Evolutionary conservation across 1,139 yeast genomes (phyloP).

Genomic region (Yamadazyma buinensis): DNA sequence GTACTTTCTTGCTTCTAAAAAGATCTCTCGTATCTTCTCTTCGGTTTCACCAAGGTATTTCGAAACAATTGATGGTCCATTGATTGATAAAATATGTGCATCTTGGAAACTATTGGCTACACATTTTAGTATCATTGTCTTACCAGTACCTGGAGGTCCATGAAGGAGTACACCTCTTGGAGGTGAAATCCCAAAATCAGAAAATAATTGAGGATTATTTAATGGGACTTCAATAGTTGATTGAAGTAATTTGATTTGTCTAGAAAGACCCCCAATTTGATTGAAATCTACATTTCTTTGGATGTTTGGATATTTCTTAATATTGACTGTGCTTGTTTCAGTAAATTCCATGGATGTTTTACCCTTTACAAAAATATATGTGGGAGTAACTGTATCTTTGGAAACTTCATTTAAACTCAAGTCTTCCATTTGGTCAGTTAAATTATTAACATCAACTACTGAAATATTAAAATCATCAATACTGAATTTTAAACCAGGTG

Average conservation of each 20-base stretch:
- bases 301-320: slow-evolving; percentile 32
- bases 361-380: slow-evolving; percentile 40
- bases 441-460: slow-evolving; percentile 22
- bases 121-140: slow-evolving; percentile 81
- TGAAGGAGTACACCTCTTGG: slow-evolving; percentile 88
- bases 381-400: slow-evolving; percentile 38
- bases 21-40: slow-evolving; percentile 71
- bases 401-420: slow-evolving; percentile 18
- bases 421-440: slow-evolving; percentile 23
- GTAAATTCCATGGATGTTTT: slow-evolving; percentile 25
- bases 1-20: slow-evolving; percentile 75
- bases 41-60: slow-evolving; percentile 95
- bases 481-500: slow-evolving; percentile 46
- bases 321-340: slow-evolving; percentile 7
- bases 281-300: slow-evolving; percentile 43
- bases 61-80: slow-evolving; percentile 90
- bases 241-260: slow-evolving; percentile 58
- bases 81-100: slow-evolving; percentile 81
- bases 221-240: slow-evolving; percentile 79
- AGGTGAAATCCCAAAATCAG: slow-evolving; percentile 83
- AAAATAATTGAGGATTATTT: slow-evolving; percentile 69
- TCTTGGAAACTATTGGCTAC: slow-evolving; percentile 60
- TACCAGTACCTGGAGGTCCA: slow-evolving; percentile 99
- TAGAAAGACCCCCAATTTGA: slow-evolving; percentile 73
- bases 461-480: slow-evolving; percentile 9